phyloP scores from a whole-genome alignment of 345 rosid species.

The Ceriops zippeliana region DNA sequence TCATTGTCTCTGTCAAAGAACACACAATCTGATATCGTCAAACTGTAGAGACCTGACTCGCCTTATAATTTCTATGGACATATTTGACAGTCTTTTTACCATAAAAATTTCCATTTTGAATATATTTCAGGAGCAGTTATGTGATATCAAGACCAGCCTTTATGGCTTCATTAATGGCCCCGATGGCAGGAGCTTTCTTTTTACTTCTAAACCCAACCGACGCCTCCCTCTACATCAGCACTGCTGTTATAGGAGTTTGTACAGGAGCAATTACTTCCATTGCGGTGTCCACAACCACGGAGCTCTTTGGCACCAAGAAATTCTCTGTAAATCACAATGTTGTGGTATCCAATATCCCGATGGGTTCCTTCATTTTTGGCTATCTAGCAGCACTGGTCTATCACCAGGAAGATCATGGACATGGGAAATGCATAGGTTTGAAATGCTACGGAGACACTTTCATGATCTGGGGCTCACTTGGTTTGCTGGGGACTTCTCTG shows the following conservation, averaged over 20 bases:
- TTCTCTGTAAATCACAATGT: conserved; percentile 87
- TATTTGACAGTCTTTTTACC: not conserved
- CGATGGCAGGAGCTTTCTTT: conserved; percentile 61
- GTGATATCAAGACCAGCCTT: conserved; percentile 51
- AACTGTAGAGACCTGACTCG: no score
- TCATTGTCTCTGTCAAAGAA: not conserved
- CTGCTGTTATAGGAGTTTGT: conserved; percentile 59
- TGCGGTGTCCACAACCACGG: conserved; percentile 61
- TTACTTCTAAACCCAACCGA: conserved; percentile 42
- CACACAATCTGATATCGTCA: no score
- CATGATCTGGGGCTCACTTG: conserved; percentile 63
- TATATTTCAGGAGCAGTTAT: conserved; percentile 39
- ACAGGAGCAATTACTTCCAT: conserved; percentile 80
- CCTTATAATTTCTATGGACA: no score
- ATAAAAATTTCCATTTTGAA: not conserved
- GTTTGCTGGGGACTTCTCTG: conserved; percentile 48
- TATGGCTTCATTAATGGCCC: conserved; percentile 50
- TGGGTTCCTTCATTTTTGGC: conserved; percentile 77
- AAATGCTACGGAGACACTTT: conserved; percentile 62
- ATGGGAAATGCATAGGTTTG: conserved; percentile 61
- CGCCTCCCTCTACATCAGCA: conserved; percentile 52
- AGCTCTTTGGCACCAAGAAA: conserved; percentile 67
- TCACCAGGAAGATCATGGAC: conserved; percentile 30
- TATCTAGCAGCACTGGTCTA: conserved; percentile 64
- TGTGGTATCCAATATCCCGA: conserved; percentile 68